Percentiles rank a stretch among this genome's conserved stretches.
Conservation (phyloP, 2,329 filamentous ascomycete species). For the Trichoderma breve region DNA sequence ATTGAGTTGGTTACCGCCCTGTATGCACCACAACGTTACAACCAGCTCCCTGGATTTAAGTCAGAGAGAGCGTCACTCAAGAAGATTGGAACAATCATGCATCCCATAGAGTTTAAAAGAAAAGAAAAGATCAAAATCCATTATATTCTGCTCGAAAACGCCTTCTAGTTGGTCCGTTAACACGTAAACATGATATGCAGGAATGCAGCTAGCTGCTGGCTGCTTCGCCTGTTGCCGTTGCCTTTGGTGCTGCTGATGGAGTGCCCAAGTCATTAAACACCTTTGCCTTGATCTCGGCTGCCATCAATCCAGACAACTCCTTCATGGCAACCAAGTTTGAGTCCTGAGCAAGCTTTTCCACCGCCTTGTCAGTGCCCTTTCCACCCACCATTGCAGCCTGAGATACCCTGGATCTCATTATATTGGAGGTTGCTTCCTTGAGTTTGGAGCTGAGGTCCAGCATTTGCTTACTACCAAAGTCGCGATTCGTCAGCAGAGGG, state of each 20-base stretch:
- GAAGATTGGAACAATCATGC: neutral
- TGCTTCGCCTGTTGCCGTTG: neutral
- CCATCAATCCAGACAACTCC: conserved; percentile 62
- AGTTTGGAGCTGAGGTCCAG: conserved; percentile 83
- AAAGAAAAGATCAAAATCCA: neutral
- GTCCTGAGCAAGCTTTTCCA: conserved; percentile 61
- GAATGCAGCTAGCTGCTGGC: neutral
- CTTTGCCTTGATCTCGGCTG: conserved; percentile 60
- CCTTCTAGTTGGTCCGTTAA: neutral
- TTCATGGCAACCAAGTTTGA: conserved; percentile 60
- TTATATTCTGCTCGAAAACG: neutral
- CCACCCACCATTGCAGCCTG: conserved; percentile 31
- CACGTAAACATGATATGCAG: neutral
- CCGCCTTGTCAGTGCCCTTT: conserved; percentile 42
- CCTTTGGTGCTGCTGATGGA: neutral
- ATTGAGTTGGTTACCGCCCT: neutral
- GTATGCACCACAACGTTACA: neutral
- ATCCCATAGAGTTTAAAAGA: neutral
- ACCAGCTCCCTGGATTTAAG: neutral
- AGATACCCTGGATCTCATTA: conserved; percentile 29
- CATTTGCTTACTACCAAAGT: conserved; percentile 91
- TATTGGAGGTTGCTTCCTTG: conserved; percentile 53
- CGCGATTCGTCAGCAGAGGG: conserved; percentile 85
- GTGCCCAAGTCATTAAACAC: conserved; percentile 52
- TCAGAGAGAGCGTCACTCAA: neutral